These are phyloP conservation scores for Auriscalpium vulgare DNA, from an alignment of 768 basidiomycete genomes.

Conservation along the genomic window DNA sequence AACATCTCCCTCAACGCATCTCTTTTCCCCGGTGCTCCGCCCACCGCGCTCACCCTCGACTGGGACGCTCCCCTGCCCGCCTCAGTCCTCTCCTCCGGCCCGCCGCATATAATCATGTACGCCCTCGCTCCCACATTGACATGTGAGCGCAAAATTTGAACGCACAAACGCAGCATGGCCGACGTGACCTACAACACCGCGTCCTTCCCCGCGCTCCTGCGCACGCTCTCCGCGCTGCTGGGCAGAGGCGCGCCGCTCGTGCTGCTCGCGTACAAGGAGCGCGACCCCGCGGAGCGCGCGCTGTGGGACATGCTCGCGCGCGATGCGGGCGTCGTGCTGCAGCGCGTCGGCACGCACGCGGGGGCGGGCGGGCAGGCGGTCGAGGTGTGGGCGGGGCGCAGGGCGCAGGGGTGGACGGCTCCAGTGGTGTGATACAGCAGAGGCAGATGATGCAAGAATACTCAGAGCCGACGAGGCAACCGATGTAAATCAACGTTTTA, in stretches of 20 bases:
- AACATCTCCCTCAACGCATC: conserved; percentile 48
- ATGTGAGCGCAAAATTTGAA: too few species aligned
- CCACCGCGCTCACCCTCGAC: conserved; percentile 44
- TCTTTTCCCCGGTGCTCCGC: conserved; percentile 24
- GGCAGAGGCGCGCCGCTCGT: conserved; percentile 32
- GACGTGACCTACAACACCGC: conserved; percentile 90
- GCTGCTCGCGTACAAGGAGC: conserved; percentile 80
- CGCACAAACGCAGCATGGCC: conserved; percentile 58
- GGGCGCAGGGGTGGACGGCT: too few species aligned
- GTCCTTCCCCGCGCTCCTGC: conserved; percentile 70
- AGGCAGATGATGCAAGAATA: too few species aligned
- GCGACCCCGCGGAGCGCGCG: conserved; percentile 65
- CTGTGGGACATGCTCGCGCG: conserved; percentile 56
- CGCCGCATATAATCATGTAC: conserved; percentile 63
- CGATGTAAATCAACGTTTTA: too few species aligned
- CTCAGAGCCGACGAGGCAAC: too few species aligned
- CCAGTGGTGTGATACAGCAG: too few species aligned
- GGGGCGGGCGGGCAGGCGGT: conserved; percentile 61
- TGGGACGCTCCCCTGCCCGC: conserved; percentile 65
- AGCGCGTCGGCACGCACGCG: conserved; percentile 39
- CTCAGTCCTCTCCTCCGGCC: conserved; percentile 26
- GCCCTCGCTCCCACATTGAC: conserved; percentile 20
- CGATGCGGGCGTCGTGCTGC: conserved; percentile 47
- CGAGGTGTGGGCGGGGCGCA: conserved; percentile 59
- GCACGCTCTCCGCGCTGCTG: conserved; percentile 53